Conservation (phyloP, 1,284 basidiomycete genomes). For the Tausonia pullulans region DNA sequence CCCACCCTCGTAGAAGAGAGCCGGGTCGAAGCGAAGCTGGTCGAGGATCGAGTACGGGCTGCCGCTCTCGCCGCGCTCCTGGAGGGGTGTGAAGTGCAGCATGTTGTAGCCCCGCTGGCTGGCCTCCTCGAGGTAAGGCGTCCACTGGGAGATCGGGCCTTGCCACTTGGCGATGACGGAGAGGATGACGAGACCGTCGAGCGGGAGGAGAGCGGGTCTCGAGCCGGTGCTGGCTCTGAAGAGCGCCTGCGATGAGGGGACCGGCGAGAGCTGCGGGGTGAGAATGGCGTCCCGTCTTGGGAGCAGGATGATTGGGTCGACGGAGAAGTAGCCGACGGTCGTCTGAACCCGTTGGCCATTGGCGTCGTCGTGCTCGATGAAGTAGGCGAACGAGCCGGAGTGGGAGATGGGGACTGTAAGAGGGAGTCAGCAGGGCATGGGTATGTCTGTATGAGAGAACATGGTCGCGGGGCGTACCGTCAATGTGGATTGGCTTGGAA, state of each 20-base stretch:
- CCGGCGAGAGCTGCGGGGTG: slow-evolving; percentile 31
- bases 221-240: too few relatives aligned
- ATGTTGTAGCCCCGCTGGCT: slow-evolving; percentile 85
- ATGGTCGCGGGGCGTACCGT: slow-evolving; percentile 35
- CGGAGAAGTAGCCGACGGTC: slow-evolving; percentile 84
- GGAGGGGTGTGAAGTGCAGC: slow-evolving; percentile 88
- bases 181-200: slow-evolving; percentile 74
- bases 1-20: slow-evolving; percentile 46
- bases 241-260: slow-evolving; percentile 28
- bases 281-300: slow-evolving; percentile 64
- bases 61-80: slow-evolving; percentile 72
- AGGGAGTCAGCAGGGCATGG: not conserved
- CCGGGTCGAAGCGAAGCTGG: slow-evolving; percentile 67
- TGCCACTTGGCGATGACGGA: slow-evolving; percentile 95
- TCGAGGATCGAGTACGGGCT: slow-evolving; percentile 86
- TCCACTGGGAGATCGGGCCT: slow-evolving; percentile 69
- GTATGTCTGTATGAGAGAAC: not conserved
- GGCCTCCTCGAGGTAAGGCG: slow-evolving; percentile 63
- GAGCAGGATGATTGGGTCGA: slow-evolving; percentile 72
- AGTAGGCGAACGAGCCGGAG: slow-evolving; percentile 87
- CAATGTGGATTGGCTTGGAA: slow-evolving; percentile 78
- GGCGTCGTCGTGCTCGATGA: slow-evolving; percentile 70
- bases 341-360: slow-evolving; percentile 55
- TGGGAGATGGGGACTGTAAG: slow-evolving; percentile 67
- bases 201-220: slow-evolving; percentile 44